Conservation (phyloP, 148 eudicot species). For the Persicaria tinctoria region DNA sequence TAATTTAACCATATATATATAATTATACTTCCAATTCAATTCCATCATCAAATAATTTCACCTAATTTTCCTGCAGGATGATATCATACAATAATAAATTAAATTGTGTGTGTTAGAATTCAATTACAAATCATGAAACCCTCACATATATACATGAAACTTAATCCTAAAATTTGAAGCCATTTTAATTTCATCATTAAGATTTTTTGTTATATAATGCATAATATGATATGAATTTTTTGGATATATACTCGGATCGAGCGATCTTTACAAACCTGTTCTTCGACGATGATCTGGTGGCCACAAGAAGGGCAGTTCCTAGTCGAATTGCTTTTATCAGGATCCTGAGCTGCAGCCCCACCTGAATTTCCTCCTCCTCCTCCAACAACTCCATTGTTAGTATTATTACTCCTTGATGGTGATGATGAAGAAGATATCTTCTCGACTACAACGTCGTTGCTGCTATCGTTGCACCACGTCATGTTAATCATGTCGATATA, state of each 20-base stretch:
- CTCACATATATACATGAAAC: no score
- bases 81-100: no score
- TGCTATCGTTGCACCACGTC: conserved; percentile 48
- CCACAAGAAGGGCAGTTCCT: conserved; percentile 56
- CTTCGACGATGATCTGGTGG: conserved; percentile 39
- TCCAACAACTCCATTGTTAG: neutral
- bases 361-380: neutral
- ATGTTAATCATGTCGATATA: conserved; percentile 9
- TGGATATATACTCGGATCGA: no score
- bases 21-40: no score
- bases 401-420: neutral
- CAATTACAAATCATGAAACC: no score
- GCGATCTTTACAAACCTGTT: conserved; percentile 15
- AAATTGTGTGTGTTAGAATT: no score
- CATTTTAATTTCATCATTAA: neutral
- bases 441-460: conserved; percentile 18
- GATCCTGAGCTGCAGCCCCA: neutral
- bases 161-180: no score
- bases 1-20: neutral
- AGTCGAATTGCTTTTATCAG: neutral
- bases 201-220: neutral
- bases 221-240: no score
- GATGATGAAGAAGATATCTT: conserved; percentile 15
- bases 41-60: no score
- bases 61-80: no score